Base-by-base conservation (phyloP, 768 basidiomycete genomes). In the Hericium alpestre region DNA sequence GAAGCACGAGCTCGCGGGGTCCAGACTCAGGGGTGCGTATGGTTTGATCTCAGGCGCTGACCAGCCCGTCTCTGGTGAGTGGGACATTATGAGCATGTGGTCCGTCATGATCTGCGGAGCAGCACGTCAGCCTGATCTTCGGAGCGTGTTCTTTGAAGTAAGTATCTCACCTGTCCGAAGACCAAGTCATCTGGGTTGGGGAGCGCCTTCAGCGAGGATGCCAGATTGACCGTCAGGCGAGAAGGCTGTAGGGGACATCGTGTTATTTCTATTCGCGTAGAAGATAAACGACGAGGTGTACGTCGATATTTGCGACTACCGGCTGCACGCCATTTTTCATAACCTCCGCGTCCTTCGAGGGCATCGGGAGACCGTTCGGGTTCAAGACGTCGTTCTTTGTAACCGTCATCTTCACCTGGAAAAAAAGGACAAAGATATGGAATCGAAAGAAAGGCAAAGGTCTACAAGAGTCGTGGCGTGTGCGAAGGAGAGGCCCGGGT, bases 81-180 rank as follows among this genome's bases (percentile, higher is more conserved):
- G 88, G n/a, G 76, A 74, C 22, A 78, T 72, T 38, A 84, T 69
- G 32, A 87, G 76, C 87, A 92, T 92, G 68, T 93, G 87, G 70
- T 93, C 88, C 4, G 81, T 82, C 66, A 79, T 76, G n/a, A 72
- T 70, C 83, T 85, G 59, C 12, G 20, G 32, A n/a, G 43, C 20
- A 37, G 49, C 46, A 54, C 16, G 43, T 46, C n/a, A 46, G 43
- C 16, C 9, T n/a, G 12, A 2, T n/a, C n/a, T 3, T 5, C 16
- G 4, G n/a, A 46, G 16, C 1, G 7, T 15, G 18, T n/a, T 25
- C 3, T 25, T 25, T 25, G 16, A 18, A 13, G 10, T 15, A 15
- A 43, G 16, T 43, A 74, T 57, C 60, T 43, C 32, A 81, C 84
- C 71, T 76, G 70, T 16, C 87, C 86, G 51, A 87, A 88, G 1